phyloP scores from a whole-genome alignment of 1,284 basidiomycete genomes.

The Trametes versicolor region DNA sequence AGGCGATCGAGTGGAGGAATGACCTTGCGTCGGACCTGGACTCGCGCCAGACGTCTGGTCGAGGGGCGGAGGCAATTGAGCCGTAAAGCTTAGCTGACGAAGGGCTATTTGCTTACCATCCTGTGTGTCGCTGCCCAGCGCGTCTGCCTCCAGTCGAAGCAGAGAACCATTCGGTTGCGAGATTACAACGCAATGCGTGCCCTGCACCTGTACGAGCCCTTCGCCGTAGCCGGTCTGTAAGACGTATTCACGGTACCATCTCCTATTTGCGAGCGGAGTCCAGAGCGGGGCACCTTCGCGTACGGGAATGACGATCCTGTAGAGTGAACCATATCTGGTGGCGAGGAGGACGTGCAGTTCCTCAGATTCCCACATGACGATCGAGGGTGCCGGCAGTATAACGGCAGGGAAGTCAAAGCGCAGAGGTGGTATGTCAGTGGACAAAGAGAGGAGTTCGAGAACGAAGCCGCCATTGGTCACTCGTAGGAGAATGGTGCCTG shows the following conservation, averaged over 20 bases:
- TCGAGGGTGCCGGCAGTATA: slow-evolving; percentile 72
- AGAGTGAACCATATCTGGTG: slow-evolving; percentile 78
- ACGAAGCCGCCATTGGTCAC: slow-evolving; percentile 80
- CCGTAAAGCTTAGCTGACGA: slow-evolving; percentile 23
- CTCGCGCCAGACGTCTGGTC: slow-evolving; percentile 74
- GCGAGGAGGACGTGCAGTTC: slow-evolving; percentile 79
- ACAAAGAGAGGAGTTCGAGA: slow-evolving; percentile 80
- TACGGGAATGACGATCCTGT: slow-evolving; percentile 78
- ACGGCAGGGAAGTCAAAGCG: slow-evolving; percentile 82
- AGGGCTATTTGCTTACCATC: slow-evolving; percentile 57
- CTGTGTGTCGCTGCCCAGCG: slow-evolving; percentile 57
- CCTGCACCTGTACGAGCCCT: slow-evolving; percentile 74
- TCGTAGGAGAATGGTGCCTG: slow-evolving; percentile 79
- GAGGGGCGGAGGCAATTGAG: slow-evolving; percentile 5
- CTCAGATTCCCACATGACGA: slow-evolving; percentile 67
- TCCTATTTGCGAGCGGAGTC: slow-evolving; percentile 57
- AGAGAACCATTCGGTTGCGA: slow-evolving; percentile 76
- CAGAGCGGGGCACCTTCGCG: slow-evolving; percentile 62
- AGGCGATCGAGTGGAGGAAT: slow-evolving; percentile 70
- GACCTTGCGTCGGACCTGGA: slow-evolving; percentile 66
- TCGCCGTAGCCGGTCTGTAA: slow-evolving; percentile 56
- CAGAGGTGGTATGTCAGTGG: slow-evolving; percentile 68
- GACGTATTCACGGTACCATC: slow-evolving; percentile 76
- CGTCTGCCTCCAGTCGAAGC: slow-evolving; percentile 74
- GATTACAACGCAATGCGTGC: slow-evolving; percentile 74